Base-by-base conservation (phyloP, 176 grass and related monocot species). In the Oryza longistaminata region DNA sequence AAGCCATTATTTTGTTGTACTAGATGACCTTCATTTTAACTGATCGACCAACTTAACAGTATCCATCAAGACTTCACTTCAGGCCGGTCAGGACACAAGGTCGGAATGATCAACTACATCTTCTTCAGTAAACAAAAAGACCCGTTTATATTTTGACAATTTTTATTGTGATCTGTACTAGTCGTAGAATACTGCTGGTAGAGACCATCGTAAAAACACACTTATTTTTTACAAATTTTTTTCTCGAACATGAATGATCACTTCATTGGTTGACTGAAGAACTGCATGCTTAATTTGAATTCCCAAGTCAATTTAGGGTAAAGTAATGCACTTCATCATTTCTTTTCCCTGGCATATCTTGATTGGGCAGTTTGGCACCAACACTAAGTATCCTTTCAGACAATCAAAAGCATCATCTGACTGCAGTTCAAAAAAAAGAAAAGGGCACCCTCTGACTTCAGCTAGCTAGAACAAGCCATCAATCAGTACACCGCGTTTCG, bases 401-500 rank as follows among this genome's bases (percentile, higher is more conserved):
- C n/a, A 81, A 76, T 17, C 39, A 68, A 68, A 64, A 61, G 7
- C 17, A 61, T 11, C 29, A 70, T 52, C 71, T 12, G 50, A 22
- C 3, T 29, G 12, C 64, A 76, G 50, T 39, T 6, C 53, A 58
- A n/a, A 52, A 52, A 14, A 11, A 14, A 7, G 16, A 53, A 55
- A 55, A n/a, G 9, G 9, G 58, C n/a, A 62, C 7, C 40, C 49
- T 52, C 71, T 12, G 50, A 22, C 8, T 29, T n/a, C 71, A 76
- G 50, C 49, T 10, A 2, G 33, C 49, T 10, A 2, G 33, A 69
- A 65, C 64, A 15, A 34, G 29, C 29, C 45, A 10, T 62, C 16
- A 53, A 74, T 37, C 82, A 68, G 70, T 69, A 73, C 71, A 64
- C 82, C 82, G 77, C 0, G 87, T 81, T 81, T 85, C 1, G 82